Conservation (phyloP, 2,329 filamentous ascomycete genomes). For the Leptosphaerulina australis region DNA sequence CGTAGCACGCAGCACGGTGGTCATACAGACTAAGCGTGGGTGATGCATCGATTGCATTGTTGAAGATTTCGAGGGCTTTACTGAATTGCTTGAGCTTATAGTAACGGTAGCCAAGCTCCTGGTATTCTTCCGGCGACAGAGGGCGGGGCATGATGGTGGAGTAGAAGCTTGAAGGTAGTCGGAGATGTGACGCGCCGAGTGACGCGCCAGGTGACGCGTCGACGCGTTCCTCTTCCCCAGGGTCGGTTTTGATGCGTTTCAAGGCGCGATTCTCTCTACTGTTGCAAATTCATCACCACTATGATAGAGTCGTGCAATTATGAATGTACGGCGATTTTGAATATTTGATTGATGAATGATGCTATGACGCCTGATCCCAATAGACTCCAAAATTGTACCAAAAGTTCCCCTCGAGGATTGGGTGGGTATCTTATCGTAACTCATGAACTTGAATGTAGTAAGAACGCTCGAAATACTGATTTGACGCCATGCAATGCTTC, state of each 20-base stretch:
- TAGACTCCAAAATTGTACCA: slow-evolving; percentile 14
- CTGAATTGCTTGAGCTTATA: slow-evolving; percentile 47
- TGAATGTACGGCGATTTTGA: neutral
- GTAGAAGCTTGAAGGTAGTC: neutral
- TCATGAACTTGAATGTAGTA: slow-evolving; percentile 15
- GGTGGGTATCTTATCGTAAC: slow-evolving; percentile 21
- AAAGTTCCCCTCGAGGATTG: slow-evolving; percentile 17
- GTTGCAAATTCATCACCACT: neutral
- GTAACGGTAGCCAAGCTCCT: slow-evolving; percentile 44
- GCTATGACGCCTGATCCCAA: slow-evolving; percentile 13
- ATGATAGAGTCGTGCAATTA: no score
- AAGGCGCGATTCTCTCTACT: no score
- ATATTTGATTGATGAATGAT: slow-evolving; percentile 18
- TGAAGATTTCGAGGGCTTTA: slow-evolving; percentile 44
- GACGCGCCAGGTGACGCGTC: no score
- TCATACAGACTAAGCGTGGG: slow-evolving; percentile 55
- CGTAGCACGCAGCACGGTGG: slow-evolving; percentile 61
- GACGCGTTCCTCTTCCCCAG: no score
- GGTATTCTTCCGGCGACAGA: slow-evolving; percentile 43
- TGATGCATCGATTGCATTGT: slow-evolving; percentile 37
- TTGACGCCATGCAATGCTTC: slow-evolving; percentile 22
- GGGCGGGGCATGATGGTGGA: slow-evolving; percentile 33
- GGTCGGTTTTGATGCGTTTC: no score
- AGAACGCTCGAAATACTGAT: slow-evolving; percentile 20
- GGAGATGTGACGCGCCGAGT: neutral